Evolutionary conservation across 2,329 filamentous ascomycete species (phyloP), one percentile per base, ranked within the genome.

Genomic region (Dactylonectria macrodidyma): DNA sequence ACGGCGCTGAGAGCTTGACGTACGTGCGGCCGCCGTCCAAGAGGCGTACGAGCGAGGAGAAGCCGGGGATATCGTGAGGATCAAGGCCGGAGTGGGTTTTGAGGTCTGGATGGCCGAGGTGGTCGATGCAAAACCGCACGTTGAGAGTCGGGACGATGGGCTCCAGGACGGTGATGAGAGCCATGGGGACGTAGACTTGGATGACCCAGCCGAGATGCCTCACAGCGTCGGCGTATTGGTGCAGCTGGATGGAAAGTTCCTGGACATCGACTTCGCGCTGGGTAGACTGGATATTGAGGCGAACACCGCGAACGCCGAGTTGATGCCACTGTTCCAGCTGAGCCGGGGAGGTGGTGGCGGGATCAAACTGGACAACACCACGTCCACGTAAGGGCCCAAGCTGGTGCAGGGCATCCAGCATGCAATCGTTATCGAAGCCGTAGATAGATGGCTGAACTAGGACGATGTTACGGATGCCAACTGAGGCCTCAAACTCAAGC

Each of bases 381-480:
- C 89, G 81, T 8, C 84, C 88, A 46, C 82, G 81, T 14, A 76
- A 75, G 0, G 85, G 82, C 0, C 88, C 88, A 2, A 91, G 76
- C 11, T 75, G 76, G 7, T 77, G 73, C 12, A 91, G 80, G 0
- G 87, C 87, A 50, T 88, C 84, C 12, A 91, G 81, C 3, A 90
- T 78, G 73, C 88, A 90, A 0, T 84, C 81, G 72, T 92, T 91
- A 77, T 91, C 88, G 59, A 82, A 80, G 26, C 87, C 88, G 75
- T 91, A 91, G 59, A 90, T 88, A 16, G 88, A 90, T 1, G 89
- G 88, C 71, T 91, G 90, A 3, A 89, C 86, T 11, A 91, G 80
- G 26, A 91, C 88, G 58, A 89, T 82, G 66, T 89, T 88, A 48
- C 81, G 71, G 46, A 91, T 84, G 2, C 85, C 85, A 14, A 91